phyloP scores from a whole-genome alignment of 2,329 filamentous ascomycete genomes.

The Botryotinia narcissicola region DNA sequence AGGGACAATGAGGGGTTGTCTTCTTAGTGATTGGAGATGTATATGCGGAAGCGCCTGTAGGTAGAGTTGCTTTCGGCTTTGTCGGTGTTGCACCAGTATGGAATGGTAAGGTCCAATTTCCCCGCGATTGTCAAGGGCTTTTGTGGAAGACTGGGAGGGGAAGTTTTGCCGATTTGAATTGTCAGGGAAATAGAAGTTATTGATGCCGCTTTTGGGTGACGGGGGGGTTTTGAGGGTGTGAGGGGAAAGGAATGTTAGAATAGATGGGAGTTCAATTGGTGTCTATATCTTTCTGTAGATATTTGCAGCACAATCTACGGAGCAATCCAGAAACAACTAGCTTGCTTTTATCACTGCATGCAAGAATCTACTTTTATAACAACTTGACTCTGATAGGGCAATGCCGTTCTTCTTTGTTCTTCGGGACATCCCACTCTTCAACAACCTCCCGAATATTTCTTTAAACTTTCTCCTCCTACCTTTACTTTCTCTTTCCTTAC shows the following conservation, averaged over 20 bases:
- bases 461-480: not conserved
- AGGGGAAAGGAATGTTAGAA: not conserved
- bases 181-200: not conserved
- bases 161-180: conserved; percentile 17
- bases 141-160: not conserved
- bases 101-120: not conserved
- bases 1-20: not conserved
- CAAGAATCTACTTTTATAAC: not conserved
- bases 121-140: conserved; percentile 1
- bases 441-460: not conserved
- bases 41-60: not conserved
- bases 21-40: not conserved
- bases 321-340: not conserved
- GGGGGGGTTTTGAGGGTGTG: not conserved
- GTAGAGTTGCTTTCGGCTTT: conserved; percentile 3
- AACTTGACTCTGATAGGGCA: conserved; percentile 1
- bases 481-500: not conserved
- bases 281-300: not conserved
- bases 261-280: not conserved
- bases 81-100: conserved; percentile 5
- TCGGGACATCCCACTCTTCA: not conserved
- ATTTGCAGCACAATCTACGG: not conserved
- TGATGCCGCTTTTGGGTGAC: conserved; percentile 13
- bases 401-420: not conserved
- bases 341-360: not conserved